Percentiles rank a stretch among this genome's conserved stretches.
These are phyloP conservation scores for Aleurites moluccanus DNA, from an alignment of 441 rosid species.

Conservation along the genomic window DNA sequence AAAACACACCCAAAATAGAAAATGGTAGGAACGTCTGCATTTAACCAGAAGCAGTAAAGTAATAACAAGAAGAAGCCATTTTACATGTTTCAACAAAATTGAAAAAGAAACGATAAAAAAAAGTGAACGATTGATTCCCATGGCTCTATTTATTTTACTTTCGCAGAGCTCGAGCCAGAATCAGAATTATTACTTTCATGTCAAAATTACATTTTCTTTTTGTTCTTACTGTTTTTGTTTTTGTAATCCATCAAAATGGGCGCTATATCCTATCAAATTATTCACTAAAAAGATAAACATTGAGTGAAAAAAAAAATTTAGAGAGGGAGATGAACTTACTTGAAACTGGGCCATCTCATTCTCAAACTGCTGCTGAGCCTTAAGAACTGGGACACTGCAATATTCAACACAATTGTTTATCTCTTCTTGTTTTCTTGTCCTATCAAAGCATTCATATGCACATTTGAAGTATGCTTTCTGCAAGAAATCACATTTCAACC, in stretches of 20 bases:
- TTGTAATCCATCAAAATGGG: neutral
- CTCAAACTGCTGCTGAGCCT: conserved; percentile 68
- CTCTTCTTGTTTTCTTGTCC: conserved; percentile 65
- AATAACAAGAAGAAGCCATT: neutral
- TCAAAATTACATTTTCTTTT: neutral
- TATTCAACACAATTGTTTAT: conserved; percentile 65
- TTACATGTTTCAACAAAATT: neutral
- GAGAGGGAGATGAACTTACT: conserved; percentile 37
- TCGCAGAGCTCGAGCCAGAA: neutral
- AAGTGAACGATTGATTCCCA: no score
- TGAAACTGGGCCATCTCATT: conserved; percentile 75
- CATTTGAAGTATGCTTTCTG: conserved; percentile 93
- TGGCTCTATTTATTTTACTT: neutral
- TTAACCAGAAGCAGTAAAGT: neutral
- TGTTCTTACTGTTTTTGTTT: neutral
- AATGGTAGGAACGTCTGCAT: neutral
- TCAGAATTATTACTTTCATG: neutral
- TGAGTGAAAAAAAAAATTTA: neutral
- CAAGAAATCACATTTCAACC: conserved; percentile 24
- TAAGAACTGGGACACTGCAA: conserved; percentile 73
- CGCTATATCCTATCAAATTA: neutral
- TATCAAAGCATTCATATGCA: conserved; percentile 87
- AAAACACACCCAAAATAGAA: neutral
- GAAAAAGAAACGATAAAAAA: neutral
- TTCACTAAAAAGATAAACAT: neutral